Percentiles rank a stretch among this genome's conserved stretches.
These are phyloP conservation scores for Withania somnifera DNA, from an alignment of 305 asterid species.

Conservation along the genomic window DNA sequence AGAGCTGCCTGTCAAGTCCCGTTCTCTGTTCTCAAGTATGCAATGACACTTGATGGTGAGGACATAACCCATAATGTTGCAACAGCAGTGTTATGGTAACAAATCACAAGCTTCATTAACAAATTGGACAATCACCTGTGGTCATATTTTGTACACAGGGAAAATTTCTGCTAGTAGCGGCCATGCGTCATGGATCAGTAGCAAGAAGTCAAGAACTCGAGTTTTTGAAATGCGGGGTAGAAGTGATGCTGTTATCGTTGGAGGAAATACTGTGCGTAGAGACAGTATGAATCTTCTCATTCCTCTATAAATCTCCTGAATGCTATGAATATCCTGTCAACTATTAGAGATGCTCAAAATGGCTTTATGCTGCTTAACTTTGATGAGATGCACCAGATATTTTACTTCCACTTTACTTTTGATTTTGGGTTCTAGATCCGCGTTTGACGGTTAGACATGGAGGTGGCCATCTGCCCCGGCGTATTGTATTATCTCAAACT, in stretches of 20 bases:
- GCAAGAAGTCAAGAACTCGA: constrained; percentile 65
- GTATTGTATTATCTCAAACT: constrained; percentile 82
- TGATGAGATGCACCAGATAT: constrained; percentile 13
- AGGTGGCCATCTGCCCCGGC: constrained; percentile 82
- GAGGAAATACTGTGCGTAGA: constrained; percentile 97
- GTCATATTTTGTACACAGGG: constrained; percentile 33
- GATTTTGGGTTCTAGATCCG: constrained; percentile 58
- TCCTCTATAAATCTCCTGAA: neutral
- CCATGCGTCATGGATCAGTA: constrained; percentile 97
- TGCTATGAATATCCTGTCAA: neutral
- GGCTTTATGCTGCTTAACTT: constrained; percentile 4
- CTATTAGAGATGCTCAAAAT: neutral
- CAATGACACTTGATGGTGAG: constrained; percentile 99
- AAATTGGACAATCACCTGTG: neutral
- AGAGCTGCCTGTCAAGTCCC: constrained; percentile 89
- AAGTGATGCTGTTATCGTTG: constrained; percentile 96
- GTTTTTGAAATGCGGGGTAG: constrained; percentile 92
- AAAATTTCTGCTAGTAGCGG: constrained; percentile 95
- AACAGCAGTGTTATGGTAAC: neutral
- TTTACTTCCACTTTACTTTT: constrained; percentile 19
- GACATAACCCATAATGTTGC: constrained; percentile 2
- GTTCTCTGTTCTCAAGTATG: constrained; percentile 87
- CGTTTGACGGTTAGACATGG: constrained; percentile 92
- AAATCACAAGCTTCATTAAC: neutral
- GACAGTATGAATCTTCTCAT: constrained; percentile 64